Conservation (phyloP, 169 alveolate species). For the Cryptosporidium bovis region DNA sequence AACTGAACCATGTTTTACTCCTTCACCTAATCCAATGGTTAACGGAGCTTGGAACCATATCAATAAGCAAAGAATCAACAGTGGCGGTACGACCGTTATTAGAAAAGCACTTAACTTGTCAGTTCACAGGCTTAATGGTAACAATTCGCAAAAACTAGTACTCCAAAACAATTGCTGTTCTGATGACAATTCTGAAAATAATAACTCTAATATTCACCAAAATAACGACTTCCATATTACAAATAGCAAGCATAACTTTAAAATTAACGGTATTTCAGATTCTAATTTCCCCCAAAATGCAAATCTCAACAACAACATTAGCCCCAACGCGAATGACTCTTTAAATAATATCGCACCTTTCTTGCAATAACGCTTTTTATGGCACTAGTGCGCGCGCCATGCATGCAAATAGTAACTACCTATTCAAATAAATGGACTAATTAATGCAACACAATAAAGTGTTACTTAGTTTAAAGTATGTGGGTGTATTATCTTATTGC, state of each 20-base stretch:
- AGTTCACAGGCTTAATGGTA: constrained; percentile 18
- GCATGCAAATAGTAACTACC: too few relatives aligned
- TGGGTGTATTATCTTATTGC: too few relatives aligned
- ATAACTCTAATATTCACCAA: constrained; percentile 7
- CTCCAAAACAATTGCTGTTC: background rate
- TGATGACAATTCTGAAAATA: constrained; percentile 3
- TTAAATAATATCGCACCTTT: too few relatives aligned
- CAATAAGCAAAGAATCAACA: constrained; percentile 65
- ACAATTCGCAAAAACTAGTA: background rate
- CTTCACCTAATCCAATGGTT: constrained; percentile 63
- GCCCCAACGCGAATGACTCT: too few relatives aligned
- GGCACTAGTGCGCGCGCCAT: too few relatives aligned
- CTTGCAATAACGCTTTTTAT: too few relatives aligned
- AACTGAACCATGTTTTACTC: constrained; percentile 72
- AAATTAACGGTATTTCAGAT: too few relatives aligned
- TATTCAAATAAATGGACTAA: too few relatives aligned
- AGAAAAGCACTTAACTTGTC: constrained; percentile 66
- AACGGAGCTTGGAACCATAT: constrained; percentile 75
- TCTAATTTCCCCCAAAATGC: too few relatives aligned
- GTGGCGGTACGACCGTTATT: constrained; percentile 60
- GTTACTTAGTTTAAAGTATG: too few relatives aligned
- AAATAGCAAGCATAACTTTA: background rate
- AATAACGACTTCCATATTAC: background rate
- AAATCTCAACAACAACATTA: too few relatives aligned
- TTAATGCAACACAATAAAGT: too few relatives aligned